A percentile compares a stretch with the other conserved stretches of the same genome.
Evolutionary conservation across 2,329 filamentous ascomycete genomes (phyloP).

Genomic region (Arthrobotrys sinensis): DNA sequence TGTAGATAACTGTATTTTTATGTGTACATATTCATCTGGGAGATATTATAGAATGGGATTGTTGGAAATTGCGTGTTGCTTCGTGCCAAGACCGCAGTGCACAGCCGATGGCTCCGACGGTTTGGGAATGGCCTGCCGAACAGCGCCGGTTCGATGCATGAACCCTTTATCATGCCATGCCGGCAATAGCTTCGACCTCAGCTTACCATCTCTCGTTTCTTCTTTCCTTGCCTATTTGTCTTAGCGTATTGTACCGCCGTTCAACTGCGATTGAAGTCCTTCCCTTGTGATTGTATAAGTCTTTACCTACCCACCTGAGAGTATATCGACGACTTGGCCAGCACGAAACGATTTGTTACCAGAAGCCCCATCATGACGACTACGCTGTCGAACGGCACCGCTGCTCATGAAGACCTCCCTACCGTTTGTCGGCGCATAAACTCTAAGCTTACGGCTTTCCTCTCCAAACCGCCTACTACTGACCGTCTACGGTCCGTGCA

Average conservation of each 20-base stretch:
- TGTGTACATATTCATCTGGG: constrained; percentile 20
- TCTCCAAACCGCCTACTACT: constrained; percentile 74
- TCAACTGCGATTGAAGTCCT: not conserved
- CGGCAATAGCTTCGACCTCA: constrained; percentile 3
- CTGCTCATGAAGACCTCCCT: constrained; percentile 51
- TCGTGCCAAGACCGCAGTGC: constrained; percentile 13
- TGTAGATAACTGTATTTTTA: constrained; percentile 32
- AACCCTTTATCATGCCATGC: constrained; percentile 18
- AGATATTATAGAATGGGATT: not conserved
- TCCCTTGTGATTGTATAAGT: constrained; percentile 5
- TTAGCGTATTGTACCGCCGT: not conserved
- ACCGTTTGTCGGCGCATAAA: constrained; percentile 72
- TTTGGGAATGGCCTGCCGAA: constrained; percentile 46
- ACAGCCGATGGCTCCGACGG: constrained; percentile 39
- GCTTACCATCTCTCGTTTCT: constrained; percentile 5
- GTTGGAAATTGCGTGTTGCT: constrained; percentile 21
- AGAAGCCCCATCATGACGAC: constrained; percentile 40
- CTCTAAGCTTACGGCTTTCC: constrained; percentile 76
- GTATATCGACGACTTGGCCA: not conserved
- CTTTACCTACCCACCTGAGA: not conserved
- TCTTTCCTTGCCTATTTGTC: not conserved
- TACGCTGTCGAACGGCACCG: constrained; percentile 13
- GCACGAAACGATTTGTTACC: not conserved
- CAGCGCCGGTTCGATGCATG: constrained; percentile 29
- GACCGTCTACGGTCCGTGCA: constrained; percentile 77